These are phyloP conservation scores for Nicotiana knightiana DNA, from an alignment of 257 asterid species.

Conservation along the genomic window DNA sequence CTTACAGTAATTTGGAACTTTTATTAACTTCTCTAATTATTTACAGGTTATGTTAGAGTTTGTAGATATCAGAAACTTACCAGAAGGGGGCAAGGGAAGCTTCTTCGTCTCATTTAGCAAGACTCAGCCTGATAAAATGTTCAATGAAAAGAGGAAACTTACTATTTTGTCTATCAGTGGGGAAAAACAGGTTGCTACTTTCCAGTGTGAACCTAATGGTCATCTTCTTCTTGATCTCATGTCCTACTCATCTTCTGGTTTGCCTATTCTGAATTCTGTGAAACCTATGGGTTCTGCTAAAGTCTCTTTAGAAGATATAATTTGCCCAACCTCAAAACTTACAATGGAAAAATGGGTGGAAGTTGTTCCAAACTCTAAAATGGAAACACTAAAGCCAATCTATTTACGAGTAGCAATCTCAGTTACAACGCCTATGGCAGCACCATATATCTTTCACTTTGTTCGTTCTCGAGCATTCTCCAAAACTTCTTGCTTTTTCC, in stretches of 20 bases:
- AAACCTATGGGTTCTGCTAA: slow-evolving; percentile 54
- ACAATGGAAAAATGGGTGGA: slow-evolving; percentile 84
- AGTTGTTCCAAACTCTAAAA: slow-evolving; percentile 53
- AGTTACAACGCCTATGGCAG: slow-evolving; percentile 57
- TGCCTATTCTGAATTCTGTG: slow-evolving; percentile 33
- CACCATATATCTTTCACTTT: slow-evolving; percentile 54
- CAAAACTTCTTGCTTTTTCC: slow-evolving; percentile 61
- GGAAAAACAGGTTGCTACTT: slow-evolving; percentile 80
- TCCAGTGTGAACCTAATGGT: slow-evolving; percentile 83
- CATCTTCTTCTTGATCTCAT: slow-evolving; percentile 56
- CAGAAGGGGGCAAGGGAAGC: slow-evolving; percentile 58
- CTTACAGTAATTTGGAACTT: not conserved
- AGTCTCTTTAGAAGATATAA: slow-evolving; percentile 49
- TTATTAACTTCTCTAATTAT: not conserved
- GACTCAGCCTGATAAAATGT: slow-evolving; percentile 70
- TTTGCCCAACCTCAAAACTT: slow-evolving; percentile 44
- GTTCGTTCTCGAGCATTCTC: slow-evolving; percentile 46
- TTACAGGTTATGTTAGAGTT: slow-evolving; percentile 90
- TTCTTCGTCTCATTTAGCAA: slow-evolving; percentile 62
- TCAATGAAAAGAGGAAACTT: slow-evolving; percentile 68
- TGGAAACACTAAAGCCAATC: slow-evolving; percentile 39
- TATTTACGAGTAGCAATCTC: slow-evolving; percentile 75
- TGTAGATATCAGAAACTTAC: slow-evolving; percentile 60
- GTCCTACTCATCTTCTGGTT: slow-evolving; percentile 35
- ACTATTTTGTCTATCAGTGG: slow-evolving; percentile 66